phyloP scores from a whole-genome alignment of 2,329 filamentous ascomycete genomes.

The Thyridium curvatum region DNA sequence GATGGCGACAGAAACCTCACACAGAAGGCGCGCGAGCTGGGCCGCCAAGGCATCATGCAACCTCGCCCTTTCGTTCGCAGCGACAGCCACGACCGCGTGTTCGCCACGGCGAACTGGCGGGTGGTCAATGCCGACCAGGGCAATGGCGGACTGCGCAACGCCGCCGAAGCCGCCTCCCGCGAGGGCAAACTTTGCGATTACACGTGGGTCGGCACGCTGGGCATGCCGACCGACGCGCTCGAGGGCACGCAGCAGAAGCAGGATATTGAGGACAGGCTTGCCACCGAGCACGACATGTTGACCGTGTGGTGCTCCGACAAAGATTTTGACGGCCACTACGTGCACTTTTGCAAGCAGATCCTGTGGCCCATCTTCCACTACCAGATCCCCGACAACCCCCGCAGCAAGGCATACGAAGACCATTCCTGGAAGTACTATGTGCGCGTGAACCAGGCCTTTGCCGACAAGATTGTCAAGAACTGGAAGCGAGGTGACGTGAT shows the following conservation, averaged over 20 bases:
- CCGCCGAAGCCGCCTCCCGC: constrained; percentile 70
- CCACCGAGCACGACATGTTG: constrained; percentile 75
- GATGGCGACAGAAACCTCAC: constrained; percentile 53
- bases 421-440: constrained; percentile 96
- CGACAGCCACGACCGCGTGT: constrained; percentile 62
- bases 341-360: constrained; percentile 96
- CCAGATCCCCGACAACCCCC: constrained; percentile 94
- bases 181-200: constrained; percentile 66
- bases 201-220: constrained; percentile 87
- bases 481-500: constrained; percentile 92
- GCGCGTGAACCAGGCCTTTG: constrained; percentile 87
- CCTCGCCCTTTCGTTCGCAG: constrained; percentile 46
- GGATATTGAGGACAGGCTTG: constrained; percentile 76
- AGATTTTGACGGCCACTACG: constrained; percentile 91
- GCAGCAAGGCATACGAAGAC: constrained; percentile 96
- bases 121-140: constrained; percentile 83
- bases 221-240: constrained; percentile 87
- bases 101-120: constrained; percentile 74
- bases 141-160: constrained; percentile 87
- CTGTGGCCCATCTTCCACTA: constrained; percentile 98
- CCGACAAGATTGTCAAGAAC: constrained; percentile 80
- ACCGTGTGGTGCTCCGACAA: constrained; percentile 83
- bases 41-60: constrained; percentile 51
- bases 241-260: constrained; percentile 67
- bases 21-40: constrained; percentile 51